A percentile compares a stretch with the other conserved stretches of the same genome.
phyloP scores from a whole-genome alignment of 495 filamentous ascomycete species.

The Tuber indicum region DNA sequence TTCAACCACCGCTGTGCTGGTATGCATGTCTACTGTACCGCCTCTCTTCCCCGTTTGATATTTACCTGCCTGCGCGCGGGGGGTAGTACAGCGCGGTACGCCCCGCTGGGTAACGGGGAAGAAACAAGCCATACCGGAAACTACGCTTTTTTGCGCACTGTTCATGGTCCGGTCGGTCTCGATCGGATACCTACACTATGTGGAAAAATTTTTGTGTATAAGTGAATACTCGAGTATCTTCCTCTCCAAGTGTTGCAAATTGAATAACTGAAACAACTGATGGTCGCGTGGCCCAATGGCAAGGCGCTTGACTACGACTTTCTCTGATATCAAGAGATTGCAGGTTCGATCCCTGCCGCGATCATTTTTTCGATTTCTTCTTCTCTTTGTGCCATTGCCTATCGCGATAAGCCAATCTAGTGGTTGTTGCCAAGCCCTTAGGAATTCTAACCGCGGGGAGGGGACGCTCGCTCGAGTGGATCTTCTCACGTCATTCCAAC shows the following conservation, averaged over 20 bases:
- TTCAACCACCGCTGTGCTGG: no score
- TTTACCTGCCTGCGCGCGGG: no score
- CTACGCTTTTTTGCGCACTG: no score
- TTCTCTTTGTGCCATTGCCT: background rate
- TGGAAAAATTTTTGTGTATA: no score
- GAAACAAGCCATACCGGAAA: no score
- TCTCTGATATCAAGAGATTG: constrained; percentile 32
- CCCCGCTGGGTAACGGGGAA: no score
- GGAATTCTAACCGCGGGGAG: background rate
- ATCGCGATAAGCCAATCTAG: background rate
- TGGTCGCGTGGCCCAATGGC: constrained; percentile 56
- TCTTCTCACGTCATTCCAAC: background rate
- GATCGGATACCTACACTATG: no score
- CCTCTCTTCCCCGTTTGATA: no score
- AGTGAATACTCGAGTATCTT: no score
- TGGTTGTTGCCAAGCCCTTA: background rate
- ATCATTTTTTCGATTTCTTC: constrained; percentile 7
- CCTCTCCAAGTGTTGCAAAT: background rate
- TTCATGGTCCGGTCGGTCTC: no score
- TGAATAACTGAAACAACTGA: background rate
- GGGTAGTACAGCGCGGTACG: no score
- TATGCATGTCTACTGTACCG: no score
- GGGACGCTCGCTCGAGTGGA: background rate
- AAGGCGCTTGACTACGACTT: constrained; percentile 65
- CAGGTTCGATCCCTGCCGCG: constrained; percentile 40